phyloP scores from a whole-genome alignment of 164 flowering plant species.

The Magnolia officinalis region DNA sequence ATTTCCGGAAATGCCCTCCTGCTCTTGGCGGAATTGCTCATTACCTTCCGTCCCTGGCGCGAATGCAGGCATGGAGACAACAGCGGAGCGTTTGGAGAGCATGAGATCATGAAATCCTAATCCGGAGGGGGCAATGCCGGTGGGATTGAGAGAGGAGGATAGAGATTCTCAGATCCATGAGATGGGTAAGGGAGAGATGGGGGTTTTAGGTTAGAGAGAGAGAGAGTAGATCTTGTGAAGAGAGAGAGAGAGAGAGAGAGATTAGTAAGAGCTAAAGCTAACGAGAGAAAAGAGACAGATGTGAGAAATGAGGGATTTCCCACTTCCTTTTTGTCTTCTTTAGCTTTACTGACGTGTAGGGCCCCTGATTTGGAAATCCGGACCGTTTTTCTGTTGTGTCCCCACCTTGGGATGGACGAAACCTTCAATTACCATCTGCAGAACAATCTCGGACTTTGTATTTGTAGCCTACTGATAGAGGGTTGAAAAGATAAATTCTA shows the following conservation, averaged over 20 bases:
- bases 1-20: conserved; percentile 8
- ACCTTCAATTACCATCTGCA: too few species aligned
- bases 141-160: conserved; percentile 13
- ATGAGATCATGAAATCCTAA: conserved; percentile 24
- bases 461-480: background rate
- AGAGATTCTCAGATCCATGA: conserved; percentile 33
- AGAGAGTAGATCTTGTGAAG: background rate
- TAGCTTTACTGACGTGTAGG: background rate
- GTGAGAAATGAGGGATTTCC: background rate
- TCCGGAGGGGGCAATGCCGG: conserved; percentile 15
- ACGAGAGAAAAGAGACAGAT: too few species aligned
- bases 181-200: conserved; percentile 17
- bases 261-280: background rate
- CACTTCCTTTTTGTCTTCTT: background rate
- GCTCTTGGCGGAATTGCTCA: conserved; percentile 12
- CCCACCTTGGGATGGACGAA: background rate
- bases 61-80: conserved; percentile 13
- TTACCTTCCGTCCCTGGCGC: background rate
- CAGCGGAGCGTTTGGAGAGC: background rate
- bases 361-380: background rate
- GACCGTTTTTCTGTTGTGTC: background rate
- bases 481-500: background rate
- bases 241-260: background rate
- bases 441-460: background rate
- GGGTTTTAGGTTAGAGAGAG: conserved; percentile 8